These are phyloP conservation scores for Aristolochia californica DNA, from an alignment of 164 flowering plant genomes.

Conservation along the genomic window DNA sequence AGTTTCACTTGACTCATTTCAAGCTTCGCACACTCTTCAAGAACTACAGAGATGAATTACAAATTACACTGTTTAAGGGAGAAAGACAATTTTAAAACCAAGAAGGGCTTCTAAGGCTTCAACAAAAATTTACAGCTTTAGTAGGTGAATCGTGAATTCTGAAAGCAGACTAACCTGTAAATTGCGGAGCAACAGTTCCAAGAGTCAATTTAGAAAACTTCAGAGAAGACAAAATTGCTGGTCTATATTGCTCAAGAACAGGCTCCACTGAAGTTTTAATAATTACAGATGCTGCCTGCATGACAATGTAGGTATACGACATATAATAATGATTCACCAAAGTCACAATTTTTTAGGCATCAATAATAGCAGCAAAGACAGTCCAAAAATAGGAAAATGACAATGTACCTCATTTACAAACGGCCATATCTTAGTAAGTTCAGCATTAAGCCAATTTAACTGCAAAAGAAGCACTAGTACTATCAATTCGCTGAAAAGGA, in stretches of 20 bases:
- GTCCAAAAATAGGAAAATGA: not conserved
- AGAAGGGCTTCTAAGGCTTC: no score
- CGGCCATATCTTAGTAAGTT: conserved; percentile 91
- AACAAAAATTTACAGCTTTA: no score
- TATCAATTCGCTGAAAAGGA: not conserved
- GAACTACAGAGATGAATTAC: no score
- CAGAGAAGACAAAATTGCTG: conserved; percentile 55
- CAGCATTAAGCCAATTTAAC: conserved; percentile 82
- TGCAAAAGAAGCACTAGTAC: conserved; percentile 21
- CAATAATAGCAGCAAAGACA: not conserved
- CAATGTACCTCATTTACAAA: conserved; percentile 68
- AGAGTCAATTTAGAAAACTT: conserved; percentile 90
- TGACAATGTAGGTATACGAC: not conserved
- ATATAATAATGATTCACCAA: not conserved
- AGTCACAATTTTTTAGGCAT: not conserved
- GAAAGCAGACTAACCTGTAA: conserved; percentile 61
- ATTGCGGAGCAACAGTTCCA: conserved; percentile 98
- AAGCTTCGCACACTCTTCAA: no score
- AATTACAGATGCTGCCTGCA: conserved; percentile 94
- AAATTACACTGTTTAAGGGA: no score
- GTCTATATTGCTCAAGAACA: conserved; percentile 78
- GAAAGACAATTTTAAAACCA: no score
- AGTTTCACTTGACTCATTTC: no score
- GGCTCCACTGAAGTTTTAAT: conserved; percentile 80
- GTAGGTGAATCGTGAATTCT: no score